Evolutionary conservation across 2,329 filamentous ascomycete species (phyloP).

Genomic region (Penicillium sp.): DNA sequence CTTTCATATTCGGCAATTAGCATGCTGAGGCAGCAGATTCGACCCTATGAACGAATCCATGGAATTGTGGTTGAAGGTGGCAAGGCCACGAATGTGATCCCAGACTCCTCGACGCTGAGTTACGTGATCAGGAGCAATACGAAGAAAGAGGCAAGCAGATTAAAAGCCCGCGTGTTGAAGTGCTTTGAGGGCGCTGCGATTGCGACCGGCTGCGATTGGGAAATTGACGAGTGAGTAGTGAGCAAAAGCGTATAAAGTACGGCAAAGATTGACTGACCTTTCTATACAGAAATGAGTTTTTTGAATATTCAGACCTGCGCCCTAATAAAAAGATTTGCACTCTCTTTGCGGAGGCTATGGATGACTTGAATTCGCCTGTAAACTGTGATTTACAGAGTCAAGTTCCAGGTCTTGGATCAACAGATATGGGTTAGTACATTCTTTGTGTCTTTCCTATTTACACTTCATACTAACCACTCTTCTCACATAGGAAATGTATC

Average conservation of each 20-base stretch:
- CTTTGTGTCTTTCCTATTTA: not conserved
- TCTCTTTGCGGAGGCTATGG: not conserved
- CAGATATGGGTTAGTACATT: not conserved
- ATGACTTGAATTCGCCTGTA: not conserved
- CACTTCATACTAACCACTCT: not conserved
- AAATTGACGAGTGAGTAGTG: not conserved
- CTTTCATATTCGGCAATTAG: constrained; percentile 44
- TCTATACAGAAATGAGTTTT: not conserved
- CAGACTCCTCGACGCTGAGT: constrained; percentile 44
- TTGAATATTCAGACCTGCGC: not conserved
- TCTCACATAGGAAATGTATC: not conserved
- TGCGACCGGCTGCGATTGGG: constrained; percentile 29
- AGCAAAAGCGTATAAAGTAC: not conserved
- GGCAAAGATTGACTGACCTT: not conserved
- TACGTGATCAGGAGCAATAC: constrained; percentile 46
- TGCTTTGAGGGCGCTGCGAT: constrained; percentile 34
- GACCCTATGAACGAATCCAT: constrained; percentile 50
- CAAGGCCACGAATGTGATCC: constrained; percentile 54
- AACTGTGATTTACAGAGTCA: not conserved
- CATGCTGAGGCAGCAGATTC: constrained; percentile 54
- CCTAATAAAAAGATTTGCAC: not conserved
- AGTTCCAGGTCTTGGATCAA: not conserved
- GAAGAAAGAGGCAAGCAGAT: constrained; percentile 33
- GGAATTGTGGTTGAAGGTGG: constrained; percentile 53
- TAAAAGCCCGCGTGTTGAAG: constrained; percentile 26